Evolutionary conservation across 2,329 filamentous ascomycete species (phyloP), one percentile per base, ranked within the genome.

Genomic region (Fusarium vanettenii): DNA sequence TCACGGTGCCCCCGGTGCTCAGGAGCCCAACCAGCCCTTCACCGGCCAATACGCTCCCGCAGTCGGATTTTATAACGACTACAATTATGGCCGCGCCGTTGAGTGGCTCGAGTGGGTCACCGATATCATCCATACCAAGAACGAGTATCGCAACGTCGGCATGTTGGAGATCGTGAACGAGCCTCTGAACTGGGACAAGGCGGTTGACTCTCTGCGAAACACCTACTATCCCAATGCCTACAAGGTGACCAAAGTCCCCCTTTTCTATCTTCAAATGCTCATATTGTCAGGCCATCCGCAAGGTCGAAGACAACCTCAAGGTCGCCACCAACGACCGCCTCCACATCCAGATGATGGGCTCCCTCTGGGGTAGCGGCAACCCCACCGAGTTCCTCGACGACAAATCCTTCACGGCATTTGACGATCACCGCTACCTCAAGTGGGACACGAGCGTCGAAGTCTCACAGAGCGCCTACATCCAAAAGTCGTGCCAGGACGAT

Each of bases 381-480:
- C 87, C 89, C 2, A 86, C 82, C 29, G 74, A 85, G 61, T 83
- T 81, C 63, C 80, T 91, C 13, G 77, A 81, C 14, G 81, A 84
- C 73, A 81, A 82, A 16, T 80, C 83, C 45, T 85, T 84, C 76
- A 83, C 86, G 6, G 86, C 86, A 20, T 92, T 87, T 74, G 89
- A 92, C 78, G 87, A 90, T 80, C 89, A 91, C 78, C 85, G 88
- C 33, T 92, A 91, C 79, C 80, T 90, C 50, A 91, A 91, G 78
- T 91, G 86, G 84, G 78, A 79, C n/a, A 70, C 68, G 6, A 74
- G 65, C 57, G 68, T 79, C 18, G 29, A 64, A 4, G 85, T 85
- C 73, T 74, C 67, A 1, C 70, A 84, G 39, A 73, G 80, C 6
- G 79, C 81, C 13, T 91, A 91, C 73, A 83, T 92, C 67, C 62